phyloP scores from a whole-genome alignment of 805 yeast genomes.

The Metschnikowia kunwiensis region DNA sequence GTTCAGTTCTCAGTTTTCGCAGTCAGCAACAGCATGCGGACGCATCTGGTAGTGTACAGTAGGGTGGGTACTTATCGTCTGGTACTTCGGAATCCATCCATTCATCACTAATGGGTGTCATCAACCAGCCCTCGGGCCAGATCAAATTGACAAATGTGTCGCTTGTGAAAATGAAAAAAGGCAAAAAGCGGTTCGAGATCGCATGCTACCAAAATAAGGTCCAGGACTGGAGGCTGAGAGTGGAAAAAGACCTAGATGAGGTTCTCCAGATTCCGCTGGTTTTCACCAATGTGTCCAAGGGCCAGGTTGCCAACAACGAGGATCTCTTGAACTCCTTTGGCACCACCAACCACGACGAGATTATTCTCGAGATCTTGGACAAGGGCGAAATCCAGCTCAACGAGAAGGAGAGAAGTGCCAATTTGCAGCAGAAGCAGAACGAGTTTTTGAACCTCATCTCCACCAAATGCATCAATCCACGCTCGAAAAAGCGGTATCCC shows the following conservation, averaged over 20 bases:
- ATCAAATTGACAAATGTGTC: constrained; percentile 93
- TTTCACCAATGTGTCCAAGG: constrained; percentile 88
- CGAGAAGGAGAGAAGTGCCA: constrained; percentile 85
- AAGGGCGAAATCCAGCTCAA: constrained; percentile 95
- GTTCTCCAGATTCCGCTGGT: constrained; percentile 96
- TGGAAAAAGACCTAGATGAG: constrained; percentile 92
- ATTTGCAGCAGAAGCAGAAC: constrained; percentile 67
- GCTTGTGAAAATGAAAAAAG: constrained; percentile 84
- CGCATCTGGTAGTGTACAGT: constrained; percentile 9
- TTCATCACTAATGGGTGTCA: constrained; percentile 24
- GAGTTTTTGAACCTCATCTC: constrained; percentile 81
- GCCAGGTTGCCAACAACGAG: constrained; percentile 85
- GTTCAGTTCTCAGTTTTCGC: no score
- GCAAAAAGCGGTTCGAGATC: constrained; percentile 86
- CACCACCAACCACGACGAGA: constrained; percentile 67
- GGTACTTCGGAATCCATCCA: neutral
- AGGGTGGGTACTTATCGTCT: no score
- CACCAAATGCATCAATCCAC: constrained; percentile 89
- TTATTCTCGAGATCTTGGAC: constrained; percentile 75
- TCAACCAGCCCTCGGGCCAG: constrained; percentile 86
- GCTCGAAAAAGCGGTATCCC: constrained; percentile 85
- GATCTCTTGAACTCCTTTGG: constrained; percentile 75
- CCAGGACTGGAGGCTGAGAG: constrained; percentile 86
- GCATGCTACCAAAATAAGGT: constrained; percentile 97
- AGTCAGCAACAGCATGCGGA: neutral